Evolutionary conservation across 441 rosid genomes (phyloP).

Genomic region (Melastoma candidum): DNA sequence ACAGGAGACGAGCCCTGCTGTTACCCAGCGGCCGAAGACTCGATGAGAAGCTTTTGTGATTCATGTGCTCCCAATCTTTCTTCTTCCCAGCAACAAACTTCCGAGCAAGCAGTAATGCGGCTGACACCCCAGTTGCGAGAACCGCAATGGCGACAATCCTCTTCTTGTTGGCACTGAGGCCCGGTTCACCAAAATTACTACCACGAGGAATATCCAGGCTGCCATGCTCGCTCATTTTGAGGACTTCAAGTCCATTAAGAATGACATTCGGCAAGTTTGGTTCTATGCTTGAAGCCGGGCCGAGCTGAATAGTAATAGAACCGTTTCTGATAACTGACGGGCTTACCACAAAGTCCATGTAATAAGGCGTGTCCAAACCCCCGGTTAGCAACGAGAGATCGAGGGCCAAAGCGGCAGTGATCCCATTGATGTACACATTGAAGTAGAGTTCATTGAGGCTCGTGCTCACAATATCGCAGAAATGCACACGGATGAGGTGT

Average conservation of each 20-base stretch:
- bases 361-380: constrained; percentile 32
- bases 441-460: constrained; percentile 37
- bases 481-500: constrained; percentile 44
- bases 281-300: constrained; percentile 23
- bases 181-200: constrained; percentile 25
- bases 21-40: constrained; percentile 44
- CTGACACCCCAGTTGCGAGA: constrained; percentile 32
- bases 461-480: constrained; percentile 53
- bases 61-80: constrained; percentile 26
- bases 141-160: constrained; percentile 37
- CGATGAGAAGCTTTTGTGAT: constrained; percentile 53
- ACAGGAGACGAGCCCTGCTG: constrained; percentile 27
- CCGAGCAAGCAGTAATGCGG: constrained; percentile 24
- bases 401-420: constrained; percentile 22
- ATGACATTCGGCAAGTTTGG: constrained; percentile 37
- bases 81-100: constrained; percentile 30
- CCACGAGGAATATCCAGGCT: constrained; percentile 21
- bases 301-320: constrained; percentile 37
- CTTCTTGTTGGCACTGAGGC: constrained; percentile 11
- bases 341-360: constrained; percentile 29
- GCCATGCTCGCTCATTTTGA: constrained; percentile 46
- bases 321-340: constrained; percentile 28
- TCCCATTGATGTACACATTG: constrained; percentile 35
- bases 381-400: constrained; percentile 33
- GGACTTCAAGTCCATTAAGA: constrained; percentile 47